Evolutionary conservation across 176 grass and related monocot genomes (phyloP).

Genomic region (Musa acuminata): DNA sequence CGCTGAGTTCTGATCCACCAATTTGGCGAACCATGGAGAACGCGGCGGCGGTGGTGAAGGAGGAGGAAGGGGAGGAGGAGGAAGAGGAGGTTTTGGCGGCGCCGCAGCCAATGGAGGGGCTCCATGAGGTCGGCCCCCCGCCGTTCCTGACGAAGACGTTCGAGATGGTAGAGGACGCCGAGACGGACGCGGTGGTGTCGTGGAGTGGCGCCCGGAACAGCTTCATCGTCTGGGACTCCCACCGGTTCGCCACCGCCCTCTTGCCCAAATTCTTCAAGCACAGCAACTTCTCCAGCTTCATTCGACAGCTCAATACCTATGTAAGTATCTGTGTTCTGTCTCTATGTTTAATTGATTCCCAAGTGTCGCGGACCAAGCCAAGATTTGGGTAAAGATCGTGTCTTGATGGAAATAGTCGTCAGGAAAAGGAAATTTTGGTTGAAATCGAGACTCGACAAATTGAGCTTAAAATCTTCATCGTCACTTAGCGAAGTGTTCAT

Average conservation of each 20-base stretch:
- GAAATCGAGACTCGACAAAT: neutral
- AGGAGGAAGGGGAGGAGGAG: neutral
- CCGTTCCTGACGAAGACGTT: slow-evolving; percentile 17
- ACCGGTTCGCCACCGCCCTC: slow-evolving; percentile 31
- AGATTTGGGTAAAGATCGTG: neutral
- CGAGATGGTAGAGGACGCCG: slow-evolving; percentile 12
- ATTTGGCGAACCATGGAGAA: neutral
- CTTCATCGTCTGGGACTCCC: slow-evolving; percentile 60
- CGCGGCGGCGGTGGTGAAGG: neutral
- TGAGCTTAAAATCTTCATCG: neutral
- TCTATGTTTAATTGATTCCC: neutral
- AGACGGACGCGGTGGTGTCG: slow-evolving; percentile 10
- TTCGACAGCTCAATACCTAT: slow-evolving; percentile 26
- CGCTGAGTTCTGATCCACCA: no score
- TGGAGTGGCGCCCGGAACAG: slow-evolving; percentile 13
- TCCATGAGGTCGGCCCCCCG: slow-evolving; percentile 3
- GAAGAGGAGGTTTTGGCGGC: neutral
- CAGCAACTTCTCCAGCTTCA: slow-evolving; percentile 27
- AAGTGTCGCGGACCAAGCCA: no score
- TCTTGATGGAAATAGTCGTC: neutral
- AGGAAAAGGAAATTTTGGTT: neutral
- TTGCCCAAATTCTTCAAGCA: slow-evolving; percentile 34
- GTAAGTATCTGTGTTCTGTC: neutral
- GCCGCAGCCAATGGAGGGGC: slow-evolving; percentile 10
- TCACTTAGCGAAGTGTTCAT: neutral